A percentile compares a stretch with the other conserved stretches of the same genome.
Evolutionary conservation across 176 grass and related monocot genomes (phyloP).

Genomic region (Bromus sterilis): DNA sequence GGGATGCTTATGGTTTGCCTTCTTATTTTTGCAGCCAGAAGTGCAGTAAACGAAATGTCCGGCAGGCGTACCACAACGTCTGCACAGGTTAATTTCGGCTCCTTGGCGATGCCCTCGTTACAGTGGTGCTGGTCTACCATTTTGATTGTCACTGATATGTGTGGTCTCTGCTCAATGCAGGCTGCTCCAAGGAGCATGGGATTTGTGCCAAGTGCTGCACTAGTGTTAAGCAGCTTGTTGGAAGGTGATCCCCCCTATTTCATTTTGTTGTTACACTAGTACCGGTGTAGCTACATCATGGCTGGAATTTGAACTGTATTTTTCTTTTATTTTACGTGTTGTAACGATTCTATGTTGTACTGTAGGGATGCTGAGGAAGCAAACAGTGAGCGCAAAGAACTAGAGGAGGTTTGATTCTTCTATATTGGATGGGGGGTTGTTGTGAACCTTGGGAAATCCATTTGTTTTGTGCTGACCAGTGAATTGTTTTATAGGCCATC

Average conservation of each 20-base stretch:
- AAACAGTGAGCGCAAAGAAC: conserved; percentile 37
- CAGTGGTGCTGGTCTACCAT: not conserved
- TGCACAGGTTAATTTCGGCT: conserved; percentile 53
- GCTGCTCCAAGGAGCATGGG: conserved; percentile 73
- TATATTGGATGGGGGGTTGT: not conserved
- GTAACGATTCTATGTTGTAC: not conserved
- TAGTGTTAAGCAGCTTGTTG: conserved; percentile 41
- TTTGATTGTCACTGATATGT: not conserved
- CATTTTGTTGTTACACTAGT: not conserved
- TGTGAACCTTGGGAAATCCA: not conserved
- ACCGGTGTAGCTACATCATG: not conserved
- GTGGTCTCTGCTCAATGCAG: conserved; percentile 22
- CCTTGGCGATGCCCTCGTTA: not conserved
- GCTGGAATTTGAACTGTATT: not conserved
- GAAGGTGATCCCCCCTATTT: conserved; percentile 44
- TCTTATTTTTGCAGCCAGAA: conserved; percentile 60
- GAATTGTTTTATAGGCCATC: conserved; percentile 51
- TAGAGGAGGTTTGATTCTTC: conserved; percentile 48
- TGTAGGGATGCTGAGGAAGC: conserved; percentile 37
- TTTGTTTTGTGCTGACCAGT: conserved; percentile 13
- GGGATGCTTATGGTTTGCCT: not conserved
- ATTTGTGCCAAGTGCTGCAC: conserved; percentile 83
- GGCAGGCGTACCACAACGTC: conserved; percentile 79
- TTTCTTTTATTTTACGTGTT: not conserved
- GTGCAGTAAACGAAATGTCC: conserved; percentile 65